Evolutionary conservation across 2,329 filamentous ascomycete genomes (phyloP).

Genomic region (Colletotrichum chrysophilum): DNA sequence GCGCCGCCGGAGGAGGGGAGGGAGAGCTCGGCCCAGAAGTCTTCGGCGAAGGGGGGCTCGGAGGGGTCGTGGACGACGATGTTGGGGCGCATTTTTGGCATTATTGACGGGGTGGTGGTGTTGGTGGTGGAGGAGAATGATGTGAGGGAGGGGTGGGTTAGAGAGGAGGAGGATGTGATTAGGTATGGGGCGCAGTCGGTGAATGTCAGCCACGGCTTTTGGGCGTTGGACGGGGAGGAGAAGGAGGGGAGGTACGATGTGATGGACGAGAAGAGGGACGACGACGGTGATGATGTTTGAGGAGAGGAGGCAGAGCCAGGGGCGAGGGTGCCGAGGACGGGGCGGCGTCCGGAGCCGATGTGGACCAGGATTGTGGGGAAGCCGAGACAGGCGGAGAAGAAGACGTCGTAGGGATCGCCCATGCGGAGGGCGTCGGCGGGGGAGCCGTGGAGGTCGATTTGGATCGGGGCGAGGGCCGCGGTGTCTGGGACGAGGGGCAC

Average conservation of each 20-base stretch:
- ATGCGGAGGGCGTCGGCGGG: conserved; percentile 66
- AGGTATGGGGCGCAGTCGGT: conserved; percentile 79
- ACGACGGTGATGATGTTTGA: background rate
- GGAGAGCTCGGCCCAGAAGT: conserved; percentile 71
- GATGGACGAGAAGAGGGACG: conserved; percentile 30
- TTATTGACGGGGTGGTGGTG: conserved; percentile 46
- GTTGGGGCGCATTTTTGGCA: conserved; percentile 76
- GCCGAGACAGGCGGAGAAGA: conserved; percentile 73
- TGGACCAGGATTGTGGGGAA: conserved; percentile 67
- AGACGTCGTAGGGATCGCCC: conserved; percentile 62
- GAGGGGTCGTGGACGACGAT: conserved; percentile 70
- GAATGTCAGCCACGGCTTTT: conserved; percentile 64
- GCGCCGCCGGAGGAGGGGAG: conserved; percentile 34
- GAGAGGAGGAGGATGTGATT: conserved; percentile 71
- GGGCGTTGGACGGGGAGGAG: background rate
- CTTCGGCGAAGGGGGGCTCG: conserved; percentile 68
- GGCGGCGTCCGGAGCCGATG: conserved; percentile 64
- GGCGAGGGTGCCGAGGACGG: conserved; percentile 66
- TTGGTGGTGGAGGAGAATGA: conserved; percentile 42
- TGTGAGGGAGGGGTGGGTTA: conserved; percentile 65
- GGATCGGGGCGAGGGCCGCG: conserved; percentile 47
- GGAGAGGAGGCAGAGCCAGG: conserved; percentile 8
- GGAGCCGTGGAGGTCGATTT: conserved; percentile 66
- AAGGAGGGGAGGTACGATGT: conserved; percentile 32
- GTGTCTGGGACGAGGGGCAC: conserved; percentile 63